Evolutionary conservation across 768 basidiomycete species (phyloP).

Genomic region (Kockovaella imperatae): DNA sequence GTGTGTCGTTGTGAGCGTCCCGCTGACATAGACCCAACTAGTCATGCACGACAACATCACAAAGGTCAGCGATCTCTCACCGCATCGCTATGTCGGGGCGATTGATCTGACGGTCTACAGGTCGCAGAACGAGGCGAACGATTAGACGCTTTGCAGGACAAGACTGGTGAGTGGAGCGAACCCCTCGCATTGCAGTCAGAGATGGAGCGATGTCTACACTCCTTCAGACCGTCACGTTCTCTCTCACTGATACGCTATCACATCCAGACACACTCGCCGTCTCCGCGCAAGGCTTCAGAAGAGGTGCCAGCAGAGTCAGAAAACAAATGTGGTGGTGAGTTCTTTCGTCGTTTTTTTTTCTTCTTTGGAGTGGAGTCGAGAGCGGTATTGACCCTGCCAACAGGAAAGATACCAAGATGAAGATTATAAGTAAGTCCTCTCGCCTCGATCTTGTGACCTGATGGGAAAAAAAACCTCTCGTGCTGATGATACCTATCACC

Average conservation of each 20-base stretch:
- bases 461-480: too few relatives aligned
- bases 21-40: too few relatives aligned
- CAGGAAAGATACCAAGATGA: conserved; percentile 96
- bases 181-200: background rate
- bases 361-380: background rate
- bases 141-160: conserved; percentile 89
- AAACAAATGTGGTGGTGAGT: conserved; percentile 60
- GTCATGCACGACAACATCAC: conserved; percentile 98
- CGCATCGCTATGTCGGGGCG: background rate
- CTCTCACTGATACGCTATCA: background rate
- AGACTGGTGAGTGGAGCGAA: conserved; percentile 66
- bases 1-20: background rate
- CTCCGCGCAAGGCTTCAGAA: conserved; percentile 96
- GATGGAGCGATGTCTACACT: background rate
- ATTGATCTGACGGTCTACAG: conserved; percentile 2
- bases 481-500: too few relatives aligned
- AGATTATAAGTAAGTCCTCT: too few relatives aligned
- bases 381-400: conserved; percentile 44
- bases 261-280: conserved; percentile 83
- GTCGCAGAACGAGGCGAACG: conserved; percentile 84
- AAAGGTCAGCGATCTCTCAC: conserved; percentile 52
- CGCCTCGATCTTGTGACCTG: too few relatives aligned
- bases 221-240: too few relatives aligned
- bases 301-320: conserved; percentile 92
- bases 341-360: background rate